phyloP scores from a whole-genome alignment of 2,329 filamentous ascomycete genomes.

The Penicillium sumatraense region DNA sequence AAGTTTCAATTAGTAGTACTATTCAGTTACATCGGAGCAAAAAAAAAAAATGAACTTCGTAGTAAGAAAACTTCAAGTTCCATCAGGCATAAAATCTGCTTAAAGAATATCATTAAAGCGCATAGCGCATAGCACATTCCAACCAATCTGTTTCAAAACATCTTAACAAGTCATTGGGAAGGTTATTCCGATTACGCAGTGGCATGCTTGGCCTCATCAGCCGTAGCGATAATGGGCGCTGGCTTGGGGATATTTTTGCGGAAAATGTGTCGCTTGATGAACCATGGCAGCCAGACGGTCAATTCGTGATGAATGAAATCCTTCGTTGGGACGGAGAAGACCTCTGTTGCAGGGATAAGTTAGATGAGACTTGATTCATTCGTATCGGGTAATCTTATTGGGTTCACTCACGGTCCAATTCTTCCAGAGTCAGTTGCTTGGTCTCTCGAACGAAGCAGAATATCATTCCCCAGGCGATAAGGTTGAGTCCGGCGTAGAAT shows the following conservation, averaged over 20 bases:
- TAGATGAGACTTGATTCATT: not conserved
- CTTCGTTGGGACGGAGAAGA: conserved; percentile 61
- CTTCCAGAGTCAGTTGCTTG: conserved; percentile 53
- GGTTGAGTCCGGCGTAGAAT: conserved; percentile 56
- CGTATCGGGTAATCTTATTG: accelerated
- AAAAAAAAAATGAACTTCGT: no score
- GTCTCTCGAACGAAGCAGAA: conserved; percentile 63
- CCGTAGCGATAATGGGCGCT: conserved; percentile 28
- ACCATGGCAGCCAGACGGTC: conserved; percentile 62
- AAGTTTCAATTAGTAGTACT: no score
- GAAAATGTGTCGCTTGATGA: conserved; percentile 61
- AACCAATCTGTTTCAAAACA: no score
- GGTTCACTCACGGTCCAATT: conserved; percentile 28
- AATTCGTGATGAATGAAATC: conserved; percentile 61
- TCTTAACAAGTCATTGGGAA: no score
- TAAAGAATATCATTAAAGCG: no score
- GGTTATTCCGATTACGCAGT: not conserved
- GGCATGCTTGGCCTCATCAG: conserved; percentile 10
- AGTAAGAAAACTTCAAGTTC: no score
- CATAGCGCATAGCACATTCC: no score
- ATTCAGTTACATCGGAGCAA: no score
- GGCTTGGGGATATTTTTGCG: conserved; percentile 45
- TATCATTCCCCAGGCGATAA: conserved; percentile 65
- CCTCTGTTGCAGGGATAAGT: conserved; percentile 59
- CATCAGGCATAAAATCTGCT: no score